A percentile compares a stretch with the other conserved stretches of the same genome.
These are phyloP conservation scores for Tricladium varicosporioides DNA, from an alignment of 2,329 filamentous ascomycete species.

Conservation along the genomic window DNA sequence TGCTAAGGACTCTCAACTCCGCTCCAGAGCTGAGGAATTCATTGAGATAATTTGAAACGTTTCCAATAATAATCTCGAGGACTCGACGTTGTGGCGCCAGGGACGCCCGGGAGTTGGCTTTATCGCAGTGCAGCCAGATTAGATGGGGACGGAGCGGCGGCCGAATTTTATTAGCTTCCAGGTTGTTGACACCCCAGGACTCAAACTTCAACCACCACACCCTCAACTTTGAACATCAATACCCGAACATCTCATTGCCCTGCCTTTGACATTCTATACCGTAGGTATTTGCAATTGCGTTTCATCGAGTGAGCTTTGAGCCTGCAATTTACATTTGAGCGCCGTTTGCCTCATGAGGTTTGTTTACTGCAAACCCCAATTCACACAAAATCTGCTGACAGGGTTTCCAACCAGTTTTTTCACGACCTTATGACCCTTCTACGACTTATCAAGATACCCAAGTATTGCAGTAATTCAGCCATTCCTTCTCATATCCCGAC, in stretches of 20 bases:
- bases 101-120: not conserved
- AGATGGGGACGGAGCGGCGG: too few species aligned
- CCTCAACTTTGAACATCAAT: not conserved
- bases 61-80: not conserved
- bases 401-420: conserved; percentile 13
- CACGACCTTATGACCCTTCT: conserved; percentile 26
- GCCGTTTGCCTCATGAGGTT: conserved; percentile 14
- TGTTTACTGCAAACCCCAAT: conserved; percentile 7
- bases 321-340: conserved; percentile 2
- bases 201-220: not conserved
- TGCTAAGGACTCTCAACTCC: not conserved
- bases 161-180: too few species aligned
- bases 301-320: not conserved
- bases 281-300: not conserved
- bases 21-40: not conserved
- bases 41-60: not conserved
- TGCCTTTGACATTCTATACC: not conserved
- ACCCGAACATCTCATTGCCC: not conserved
- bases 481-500: not conserved
- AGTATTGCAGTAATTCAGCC: conserved; percentile 1
- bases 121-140: not conserved
- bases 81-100: not conserved
- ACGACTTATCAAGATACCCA: conserved; percentile 24
- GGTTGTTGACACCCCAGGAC: too few species aligned
- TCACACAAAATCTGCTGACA: conserved; percentile 6